Evolutionary conservation across 352 stramenopile genomes (phyloP), one percentile per base, ranked within the genome.

Genomic region (Phytophthora pistaciae): DNA sequence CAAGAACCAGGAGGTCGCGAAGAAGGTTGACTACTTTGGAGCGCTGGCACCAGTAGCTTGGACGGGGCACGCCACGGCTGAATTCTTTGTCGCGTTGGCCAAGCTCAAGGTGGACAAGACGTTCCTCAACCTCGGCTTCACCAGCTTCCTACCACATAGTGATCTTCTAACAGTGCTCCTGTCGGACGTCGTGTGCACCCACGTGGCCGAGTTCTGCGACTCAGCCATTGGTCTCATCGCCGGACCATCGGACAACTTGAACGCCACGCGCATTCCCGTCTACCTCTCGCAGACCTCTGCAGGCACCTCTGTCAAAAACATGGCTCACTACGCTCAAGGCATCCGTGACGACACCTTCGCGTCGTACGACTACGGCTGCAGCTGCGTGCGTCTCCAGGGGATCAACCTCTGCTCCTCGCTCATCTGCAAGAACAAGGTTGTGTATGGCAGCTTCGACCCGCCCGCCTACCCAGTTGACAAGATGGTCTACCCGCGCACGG

Each of bases 221-320:
- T 77, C 48, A 14, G 64, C 82, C 48, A 82, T 85, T 66, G 75
- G 84, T 25, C 60, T 66, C 23, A 58, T 88, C 56, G 76, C 66
- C 13, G 78, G 78, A 8, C 70, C 68, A 9, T 84, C 80, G 1
- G 50, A 75, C 31, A 84, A 84, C 59, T 44, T 87, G 48, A 89
- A 89, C 68, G 66, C 61, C 44, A 77, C 74, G 20, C 72, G 81
- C 13, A 82, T 87, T 52, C 78, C 85, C 29, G 81, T 89, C 9
- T 87, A 87, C 71, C 62, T 89, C 21, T 70, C 76, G 16, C 79
- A 89, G 56, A 89, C 79, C 1, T 78, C 81, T 0, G 76, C 81
- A 7, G 77, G 81, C 4, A 89, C 81, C 5, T 87, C 78, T 1
- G 79, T 85, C 40, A 87, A 81, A 71, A 89, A 85, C 64, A 67